A percentile compares a stretch with the other conserved stretches of the same genome.
Evolutionary conservation across 768 basidiomycete species (phyloP).

Genomic region (Pleurotus cornucopiae): DNA sequence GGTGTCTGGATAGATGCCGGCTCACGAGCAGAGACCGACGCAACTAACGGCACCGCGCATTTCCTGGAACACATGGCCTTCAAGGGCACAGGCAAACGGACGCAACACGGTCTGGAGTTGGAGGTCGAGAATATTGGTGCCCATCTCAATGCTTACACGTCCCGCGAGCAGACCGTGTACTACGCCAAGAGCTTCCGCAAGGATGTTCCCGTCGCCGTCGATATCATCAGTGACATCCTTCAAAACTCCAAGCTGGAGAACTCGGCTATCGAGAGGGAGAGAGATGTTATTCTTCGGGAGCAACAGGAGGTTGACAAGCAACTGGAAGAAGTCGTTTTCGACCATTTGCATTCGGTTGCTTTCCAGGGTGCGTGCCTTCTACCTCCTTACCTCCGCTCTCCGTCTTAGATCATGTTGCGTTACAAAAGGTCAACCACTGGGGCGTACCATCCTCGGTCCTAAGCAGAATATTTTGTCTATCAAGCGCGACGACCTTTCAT

Average conservation of each 20-base stretch:
- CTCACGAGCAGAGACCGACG: slow-evolving; percentile 92
- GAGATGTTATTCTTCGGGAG: slow-evolving; percentile 94
- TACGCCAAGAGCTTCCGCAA: slow-evolving; percentile 98
- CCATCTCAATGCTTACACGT: slow-evolving; percentile 97
- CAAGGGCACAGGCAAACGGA: slow-evolving; percentile 88
- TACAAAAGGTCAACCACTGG: slow-evolving; percentile 80
- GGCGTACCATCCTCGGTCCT: slow-evolving; percentile 96
- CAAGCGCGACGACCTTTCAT: slow-evolving; percentile 79
- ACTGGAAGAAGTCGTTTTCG: slow-evolving; percentile 96
- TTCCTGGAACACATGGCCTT: slow-evolving; percentile 99
- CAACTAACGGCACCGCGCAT: slow-evolving; percentile 94
- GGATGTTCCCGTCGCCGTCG: slow-evolving; percentile 86
- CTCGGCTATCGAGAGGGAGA: slow-evolving; percentile 87
- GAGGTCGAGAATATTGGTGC: slow-evolving; percentile 98
- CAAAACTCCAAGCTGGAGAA: slow-evolving; percentile 93
- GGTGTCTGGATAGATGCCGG: slow-evolving; percentile 99
- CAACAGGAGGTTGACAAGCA: slow-evolving; percentile 99
- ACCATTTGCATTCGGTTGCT: slow-evolving; percentile 94
- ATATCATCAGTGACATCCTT: slow-evolving; percentile 97
- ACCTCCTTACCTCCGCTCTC: slow-evolving; percentile 10
- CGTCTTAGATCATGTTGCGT: slow-evolving; percentile 4
- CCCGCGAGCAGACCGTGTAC: slow-evolving; percentile 98
- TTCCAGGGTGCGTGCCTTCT: slow-evolving; percentile 73
- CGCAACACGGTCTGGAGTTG: slow-evolving; percentile 87
- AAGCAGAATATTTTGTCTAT: slow-evolving; percentile 96